phyloP scores from a whole-genome alignment of 2,329 filamentous ascomycete species.

The Aspergillus chevalieri region DNA sequence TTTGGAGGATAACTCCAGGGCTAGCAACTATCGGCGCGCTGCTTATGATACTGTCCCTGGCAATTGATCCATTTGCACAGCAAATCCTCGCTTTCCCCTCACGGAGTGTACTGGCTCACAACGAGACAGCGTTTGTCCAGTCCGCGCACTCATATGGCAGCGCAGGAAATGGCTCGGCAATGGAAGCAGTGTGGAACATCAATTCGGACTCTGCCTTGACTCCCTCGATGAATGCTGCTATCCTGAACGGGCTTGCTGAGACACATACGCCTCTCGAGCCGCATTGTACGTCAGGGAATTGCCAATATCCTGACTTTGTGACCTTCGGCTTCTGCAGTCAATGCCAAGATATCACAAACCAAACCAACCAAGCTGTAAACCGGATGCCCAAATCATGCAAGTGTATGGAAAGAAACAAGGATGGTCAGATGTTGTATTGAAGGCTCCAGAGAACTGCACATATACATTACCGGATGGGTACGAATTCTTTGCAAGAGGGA shows the following conservation, averaged over 20 bases:
- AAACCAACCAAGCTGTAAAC: constrained; percentile 6
- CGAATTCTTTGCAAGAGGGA: neutral
- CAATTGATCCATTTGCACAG: constrained; percentile 24
- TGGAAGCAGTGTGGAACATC: too few relatives aligned
- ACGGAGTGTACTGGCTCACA: neutral
- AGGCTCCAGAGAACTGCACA: constrained; percentile 2
- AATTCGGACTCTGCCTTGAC: too few relatives aligned
- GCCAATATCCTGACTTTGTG: constrained; percentile 10
- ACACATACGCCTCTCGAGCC: constrained; percentile 5
- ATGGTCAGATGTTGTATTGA: too few relatives aligned
- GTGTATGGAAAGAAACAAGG: neutral
- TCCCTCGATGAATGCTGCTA: neutral
- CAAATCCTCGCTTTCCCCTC: constrained; percentile 12
- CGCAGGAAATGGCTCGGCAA: too few relatives aligned
- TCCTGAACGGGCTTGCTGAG: constrained; percentile 3
- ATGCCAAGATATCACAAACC: constrained; percentile 11
- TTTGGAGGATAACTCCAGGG: constrained; percentile 12
- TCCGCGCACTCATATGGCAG: constrained; percentile 3
- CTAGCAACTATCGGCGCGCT: constrained; percentile 17
- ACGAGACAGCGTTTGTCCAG: constrained; percentile 7
- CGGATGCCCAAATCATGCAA: neutral
- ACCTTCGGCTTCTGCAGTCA: constrained; percentile 13
- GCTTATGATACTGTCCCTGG: constrained; percentile 19
- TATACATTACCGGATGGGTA: constrained; percentile 1
- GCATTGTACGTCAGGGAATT: constrained; percentile 4